Base-by-base conservation (phyloP, 768 basidiomycete species). In the Zangia roseola region DNA sequence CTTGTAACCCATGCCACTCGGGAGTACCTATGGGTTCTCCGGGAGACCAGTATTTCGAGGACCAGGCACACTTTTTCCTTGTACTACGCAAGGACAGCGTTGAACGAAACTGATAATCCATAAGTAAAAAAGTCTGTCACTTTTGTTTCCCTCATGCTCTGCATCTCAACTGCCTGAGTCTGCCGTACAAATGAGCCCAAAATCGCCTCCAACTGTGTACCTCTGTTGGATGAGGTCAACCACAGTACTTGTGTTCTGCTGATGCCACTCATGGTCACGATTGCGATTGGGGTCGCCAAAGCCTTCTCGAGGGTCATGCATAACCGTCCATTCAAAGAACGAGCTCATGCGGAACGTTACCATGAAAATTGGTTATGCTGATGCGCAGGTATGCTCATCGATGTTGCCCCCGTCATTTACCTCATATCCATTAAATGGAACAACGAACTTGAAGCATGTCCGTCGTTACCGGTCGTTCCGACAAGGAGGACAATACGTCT, bases 241-340 rank as follows among this genome's bases (percentile, higher is more conserved):
- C 26, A 44, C n/a, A n/a, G n/a, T n/a, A n/a, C n/a, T n/a, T n/a
- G 17, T 20, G 23, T 56, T 38, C 40, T 38, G 24, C 44, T 48
- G 43, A 39, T 14, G 33, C 31, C 37, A 19, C 10, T 46, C 39
- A n/a, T 49, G 92, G 94, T 92, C 57, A 99, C 94, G 20, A 99
- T 99, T 64, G 95, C 90, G 47, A 94, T 91, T n/a, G n/a, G n/a
- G 8, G 94, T 97, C 47, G 95, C 97, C 50, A 94, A 97, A 74
- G 97, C 97, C 25, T 97, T 99, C 67, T 97, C 95, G 10, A 94
- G 97, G 7, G 95, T 97, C 16, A 88, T 90, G 83, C n/a, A n/a
- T n/a, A n/a, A 98, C 97, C 16, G 97, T 98, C 40, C 82, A 95
- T 59, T 98, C 98, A 73, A 99, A 99, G 79, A 98, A 97, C 71